These are phyloP conservation scores for Dactylorhiza incarnata DNA, from an alignment of 106 monocot species.

Conservation along the genomic window DNA sequence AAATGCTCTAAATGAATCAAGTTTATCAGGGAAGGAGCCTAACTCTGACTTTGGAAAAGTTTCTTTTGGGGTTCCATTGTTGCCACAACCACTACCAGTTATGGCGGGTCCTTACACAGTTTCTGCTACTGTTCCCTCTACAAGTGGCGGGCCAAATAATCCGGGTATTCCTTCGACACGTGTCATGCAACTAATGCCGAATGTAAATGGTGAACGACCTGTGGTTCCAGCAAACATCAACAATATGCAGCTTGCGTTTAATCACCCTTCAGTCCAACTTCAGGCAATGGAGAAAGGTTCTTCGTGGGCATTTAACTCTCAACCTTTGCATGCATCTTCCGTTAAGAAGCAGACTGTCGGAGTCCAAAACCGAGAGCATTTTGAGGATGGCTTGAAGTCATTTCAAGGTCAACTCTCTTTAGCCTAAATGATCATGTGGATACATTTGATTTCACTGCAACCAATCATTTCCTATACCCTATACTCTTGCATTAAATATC, in stretches of 20 bases:
- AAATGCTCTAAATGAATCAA: slow-evolving; percentile 13
- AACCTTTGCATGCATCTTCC: slow-evolving; percentile 23
- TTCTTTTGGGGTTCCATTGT: slow-evolving; percentile 37
- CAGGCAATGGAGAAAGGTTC: slow-evolving; percentile 71
- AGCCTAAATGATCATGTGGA: neutral
- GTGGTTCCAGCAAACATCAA: slow-evolving; percentile 18
- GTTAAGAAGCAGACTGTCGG: slow-evolving; percentile 17
- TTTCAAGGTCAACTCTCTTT: slow-evolving; percentile 33
- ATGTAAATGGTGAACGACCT: slow-evolving; percentile 21
- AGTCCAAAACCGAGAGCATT: slow-evolving; percentile 11
- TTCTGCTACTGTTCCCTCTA: slow-evolving; percentile 17
- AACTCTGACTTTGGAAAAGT: slow-evolving; percentile 26
- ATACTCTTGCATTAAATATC: neutral
- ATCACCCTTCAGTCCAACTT: slow-evolving; percentile 63
- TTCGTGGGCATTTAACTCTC: slow-evolving; percentile 59
- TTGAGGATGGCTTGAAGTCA: slow-evolving; percentile 36
- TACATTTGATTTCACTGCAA: neutral
- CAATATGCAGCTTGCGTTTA: slow-evolving; percentile 52
- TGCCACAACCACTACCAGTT: slow-evolving; percentile 32
- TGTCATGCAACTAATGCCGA: slow-evolving; percentile 48
- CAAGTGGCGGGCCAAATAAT: slow-evolving; percentile 20
- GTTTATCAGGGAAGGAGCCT: slow-evolving; percentile 20
- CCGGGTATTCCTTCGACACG: slow-evolving; percentile 19
- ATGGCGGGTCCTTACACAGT: slow-evolving; percentile 27
- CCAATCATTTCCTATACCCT: neutral